phyloP scores from a whole-genome alignment of 2,329 filamentous ascomycete species.

The Pestalotiopsis sp. region DNA sequence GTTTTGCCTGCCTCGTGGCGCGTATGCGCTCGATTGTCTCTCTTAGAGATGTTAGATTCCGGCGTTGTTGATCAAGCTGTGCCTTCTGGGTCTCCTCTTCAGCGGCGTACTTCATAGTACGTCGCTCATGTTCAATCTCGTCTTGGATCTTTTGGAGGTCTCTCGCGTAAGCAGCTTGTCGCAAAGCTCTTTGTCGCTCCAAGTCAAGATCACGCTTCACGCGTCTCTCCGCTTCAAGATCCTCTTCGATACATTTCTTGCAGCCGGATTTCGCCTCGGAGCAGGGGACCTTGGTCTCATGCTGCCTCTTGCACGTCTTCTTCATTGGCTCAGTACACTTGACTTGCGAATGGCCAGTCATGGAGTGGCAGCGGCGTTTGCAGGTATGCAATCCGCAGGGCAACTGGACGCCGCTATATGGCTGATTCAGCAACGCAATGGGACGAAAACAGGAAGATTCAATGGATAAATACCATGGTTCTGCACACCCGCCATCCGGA shows the following conservation, averaged over 20 bases:
- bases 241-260: constrained; percentile 52
- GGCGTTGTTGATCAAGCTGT: constrained; percentile 45
- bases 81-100: constrained; percentile 48
- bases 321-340: constrained; percentile 38
- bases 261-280: constrained; percentile 44
- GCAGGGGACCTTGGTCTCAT: constrained; percentile 53
- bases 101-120: constrained; percentile 40
- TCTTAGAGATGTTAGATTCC: constrained; percentile 32
- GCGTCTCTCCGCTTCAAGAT: constrained; percentile 44
- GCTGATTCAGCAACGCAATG: background rate
- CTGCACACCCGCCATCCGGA: constrained; percentile 71
- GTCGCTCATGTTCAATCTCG: constrained; percentile 52
- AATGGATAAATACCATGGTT: constrained; percentile 58
- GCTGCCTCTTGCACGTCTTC: constrained; percentile 48
- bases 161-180: constrained; percentile 45
- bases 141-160: constrained; percentile 53
- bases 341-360: constrained; percentile 58
- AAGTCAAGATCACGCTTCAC: constrained; percentile 50
- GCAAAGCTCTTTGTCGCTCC: constrained; percentile 47
- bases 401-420: constrained; percentile 33
- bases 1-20: constrained; percentile 16
- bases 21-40: too few relatives aligned
- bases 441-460: background rate
- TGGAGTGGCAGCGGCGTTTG: constrained; percentile 61
- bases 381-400: constrained; percentile 64